Percentiles rank a stretch among this genome's conserved stretches.
phyloP scores from a whole-genome alignment of 2,329 filamentous ascomycete species.

The Podosphaera aphanis region DNA sequence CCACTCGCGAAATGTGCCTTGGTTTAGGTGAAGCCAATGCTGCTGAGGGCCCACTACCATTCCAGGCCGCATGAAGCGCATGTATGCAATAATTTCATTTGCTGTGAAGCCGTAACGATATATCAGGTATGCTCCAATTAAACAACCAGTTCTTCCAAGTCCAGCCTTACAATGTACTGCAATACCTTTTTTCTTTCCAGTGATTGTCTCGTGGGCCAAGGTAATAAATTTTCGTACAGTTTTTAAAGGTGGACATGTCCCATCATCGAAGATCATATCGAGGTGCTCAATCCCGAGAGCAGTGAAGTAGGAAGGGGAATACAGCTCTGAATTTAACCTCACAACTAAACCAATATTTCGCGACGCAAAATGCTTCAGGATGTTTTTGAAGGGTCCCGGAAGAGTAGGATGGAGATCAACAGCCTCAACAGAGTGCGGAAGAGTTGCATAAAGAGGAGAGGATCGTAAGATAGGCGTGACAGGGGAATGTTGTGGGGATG shows the following conservation, averaged over 20 bases:
- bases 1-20: slow-evolving; percentile 94
- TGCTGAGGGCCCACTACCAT: slow-evolving; percentile 98
- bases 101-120: slow-evolving; percentile 94
- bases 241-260: slow-evolving; percentile 71
- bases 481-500: slow-evolving; percentile 70
- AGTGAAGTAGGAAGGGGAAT: slow-evolving; percentile 93
- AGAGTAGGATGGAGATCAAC: slow-evolving; percentile 48
- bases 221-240: slow-evolving; percentile 91
- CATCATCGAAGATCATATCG: slow-evolving; percentile 99
- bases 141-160: slow-evolving; percentile 77
- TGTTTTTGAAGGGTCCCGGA: slow-evolving; percentile 82
- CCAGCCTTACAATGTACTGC: slow-evolving; percentile 98
- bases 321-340: slow-evolving; percentile 81
- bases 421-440: slow-evolving; percentile 55
- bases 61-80: slow-evolving; percentile 96
- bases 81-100: slow-evolving; percentile 90
- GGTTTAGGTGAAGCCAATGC: slow-evolving; percentile 96
- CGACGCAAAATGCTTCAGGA: slow-evolving; percentile 68
- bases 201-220: slow-evolving; percentile 84
- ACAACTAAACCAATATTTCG: slow-evolving; percentile 84
- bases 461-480: slow-evolving; percentile 46
- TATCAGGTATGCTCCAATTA: slow-evolving; percentile 94
- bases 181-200: slow-evolving; percentile 70
- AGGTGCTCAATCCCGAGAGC: slow-evolving; percentile 84
- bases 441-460: slow-evolving; percentile 46